Conservation (phyloP, 805 yeast species). For the Pichia insulana region DNA sequence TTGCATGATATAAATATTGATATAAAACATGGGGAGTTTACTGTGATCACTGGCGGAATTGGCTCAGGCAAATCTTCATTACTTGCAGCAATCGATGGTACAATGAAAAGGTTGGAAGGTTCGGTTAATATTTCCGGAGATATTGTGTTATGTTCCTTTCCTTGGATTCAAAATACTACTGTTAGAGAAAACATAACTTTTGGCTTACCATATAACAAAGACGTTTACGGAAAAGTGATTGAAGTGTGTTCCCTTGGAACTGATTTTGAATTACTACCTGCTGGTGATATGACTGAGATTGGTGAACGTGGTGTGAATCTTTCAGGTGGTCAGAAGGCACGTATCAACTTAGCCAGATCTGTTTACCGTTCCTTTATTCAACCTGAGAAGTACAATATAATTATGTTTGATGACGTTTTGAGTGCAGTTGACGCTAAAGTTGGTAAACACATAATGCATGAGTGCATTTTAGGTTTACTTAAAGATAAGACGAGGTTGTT, state of each 20-base stretch:
- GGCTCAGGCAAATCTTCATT: conserved; percentile 80
- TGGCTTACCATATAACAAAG: conserved; percentile 42
- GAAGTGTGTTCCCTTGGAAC: conserved; percentile 57
- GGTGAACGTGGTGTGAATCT: conserved; percentile 82
- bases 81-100: conserved; percentile 59
- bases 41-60: conserved; percentile 68
- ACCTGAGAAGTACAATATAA: conserved; percentile 48
- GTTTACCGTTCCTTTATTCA: conserved; percentile 35
- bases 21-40: conserved; percentile 55
- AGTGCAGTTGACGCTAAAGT: conserved; percentile 85
- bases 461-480: conserved; percentile 54
- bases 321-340: conserved; percentile 85
- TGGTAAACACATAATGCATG: conserved; percentile 67
- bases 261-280: conserved; percentile 61
- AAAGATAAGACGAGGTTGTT: conserved; percentile 53
- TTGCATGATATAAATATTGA: conserved; percentile 41
- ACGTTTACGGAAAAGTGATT: conserved; percentile 44
- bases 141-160: conserved; percentile 36
- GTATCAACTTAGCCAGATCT: conserved; percentile 71
- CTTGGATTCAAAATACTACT: conserved; percentile 84
- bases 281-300: conserved; percentile 70
- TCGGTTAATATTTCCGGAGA: conserved; percentile 44
- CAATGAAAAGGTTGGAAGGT: conserved; percentile 52
- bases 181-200: conserved; percentile 67
- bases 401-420: conserved; percentile 68